Evolutionary conservation across 1,284 basidiomycete genomes (phyloP).

Genomic region (Leccinum pachyderme): DNA sequence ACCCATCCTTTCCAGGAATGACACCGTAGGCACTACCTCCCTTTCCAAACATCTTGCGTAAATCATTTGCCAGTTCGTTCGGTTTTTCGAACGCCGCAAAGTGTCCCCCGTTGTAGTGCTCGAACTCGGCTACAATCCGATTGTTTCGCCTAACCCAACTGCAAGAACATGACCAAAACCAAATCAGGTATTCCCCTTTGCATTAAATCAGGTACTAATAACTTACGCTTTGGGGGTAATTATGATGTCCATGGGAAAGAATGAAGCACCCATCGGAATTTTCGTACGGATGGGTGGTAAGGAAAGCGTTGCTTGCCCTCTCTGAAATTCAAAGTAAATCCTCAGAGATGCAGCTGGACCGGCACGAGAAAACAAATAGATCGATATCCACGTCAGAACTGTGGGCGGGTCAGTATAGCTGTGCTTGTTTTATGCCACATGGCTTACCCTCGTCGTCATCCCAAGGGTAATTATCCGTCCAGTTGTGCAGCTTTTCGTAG

Average conservation of each 20-base stretch:
- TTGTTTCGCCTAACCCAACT: constrained; percentile 26
- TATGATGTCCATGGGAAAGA: constrained; percentile 47
- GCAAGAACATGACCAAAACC: neutral
- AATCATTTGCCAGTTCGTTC: constrained; percentile 35
- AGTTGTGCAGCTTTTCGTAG: constrained; percentile 54
- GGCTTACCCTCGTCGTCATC: constrained; percentile 46
- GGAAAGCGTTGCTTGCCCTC: neutral
- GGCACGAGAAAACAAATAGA: constrained; percentile 56
- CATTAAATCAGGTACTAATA: neutral
- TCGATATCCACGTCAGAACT: constrained; percentile 60
- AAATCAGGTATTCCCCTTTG: neutral
- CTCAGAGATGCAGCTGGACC: constrained; percentile 54
- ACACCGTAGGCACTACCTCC: constrained; percentile 38
- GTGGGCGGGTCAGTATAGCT: neutral
- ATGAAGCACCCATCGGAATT: constrained; percentile 47
- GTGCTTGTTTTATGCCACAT: constrained; percentile 2
- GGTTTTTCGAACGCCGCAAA: constrained; percentile 42
- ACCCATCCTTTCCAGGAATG: constrained; percentile 35
- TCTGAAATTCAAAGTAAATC: constrained; percentile 48
- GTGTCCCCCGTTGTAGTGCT: constrained; percentile 41
- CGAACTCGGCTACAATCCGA: constrained; percentile 23
- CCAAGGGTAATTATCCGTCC: constrained; percentile 53
- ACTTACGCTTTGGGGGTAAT: constrained; percentile 40
- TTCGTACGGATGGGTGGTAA: constrained; percentile 10
- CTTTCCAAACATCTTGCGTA: constrained; percentile 46